These are phyloP conservation scores for Croton setiger DNA, from an alignment of 441 rosid species.

Conservation along the genomic window DNA sequence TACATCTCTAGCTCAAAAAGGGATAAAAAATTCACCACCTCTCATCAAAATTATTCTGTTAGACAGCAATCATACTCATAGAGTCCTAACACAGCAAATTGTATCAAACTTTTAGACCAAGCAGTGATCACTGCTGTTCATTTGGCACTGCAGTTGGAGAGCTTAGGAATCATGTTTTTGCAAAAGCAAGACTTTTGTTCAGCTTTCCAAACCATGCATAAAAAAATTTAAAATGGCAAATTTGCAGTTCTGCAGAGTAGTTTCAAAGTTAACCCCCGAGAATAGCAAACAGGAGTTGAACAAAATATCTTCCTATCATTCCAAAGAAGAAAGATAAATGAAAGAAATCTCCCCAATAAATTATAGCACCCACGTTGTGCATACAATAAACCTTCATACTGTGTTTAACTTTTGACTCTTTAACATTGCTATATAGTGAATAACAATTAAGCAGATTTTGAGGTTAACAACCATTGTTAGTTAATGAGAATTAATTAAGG, in stretches of 20 bases:
- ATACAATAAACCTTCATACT: not conserved
- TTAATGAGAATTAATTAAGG: too few species aligned
- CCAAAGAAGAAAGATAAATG: not conserved
- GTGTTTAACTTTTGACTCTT: not conserved
- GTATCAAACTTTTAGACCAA: not conserved
- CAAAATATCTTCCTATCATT: not conserved
- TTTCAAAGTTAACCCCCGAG: too few species aligned
- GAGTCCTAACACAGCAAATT: not conserved
- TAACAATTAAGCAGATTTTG: not conserved
- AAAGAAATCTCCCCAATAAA: not conserved
- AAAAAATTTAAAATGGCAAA: too few species aligned
- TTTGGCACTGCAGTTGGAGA: too few species aligned
- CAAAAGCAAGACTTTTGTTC: too few species aligned
- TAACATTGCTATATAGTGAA: not conserved
- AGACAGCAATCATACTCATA: not conserved
- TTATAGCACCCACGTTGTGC: not conserved
- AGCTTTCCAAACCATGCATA: too few species aligned
- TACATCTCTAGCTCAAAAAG: not conserved
- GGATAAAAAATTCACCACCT: not conserved
- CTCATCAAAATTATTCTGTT: not conserved
- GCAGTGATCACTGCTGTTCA: not conserved
- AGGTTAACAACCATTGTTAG: too few species aligned
- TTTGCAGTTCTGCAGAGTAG: too few species aligned
- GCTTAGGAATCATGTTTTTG: too few species aligned
- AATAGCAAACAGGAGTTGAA: not conserved